These are phyloP conservation scores for Silybum marianum DNA, from an alignment of 129 eudicot species.

Conservation along the genomic window DNA sequence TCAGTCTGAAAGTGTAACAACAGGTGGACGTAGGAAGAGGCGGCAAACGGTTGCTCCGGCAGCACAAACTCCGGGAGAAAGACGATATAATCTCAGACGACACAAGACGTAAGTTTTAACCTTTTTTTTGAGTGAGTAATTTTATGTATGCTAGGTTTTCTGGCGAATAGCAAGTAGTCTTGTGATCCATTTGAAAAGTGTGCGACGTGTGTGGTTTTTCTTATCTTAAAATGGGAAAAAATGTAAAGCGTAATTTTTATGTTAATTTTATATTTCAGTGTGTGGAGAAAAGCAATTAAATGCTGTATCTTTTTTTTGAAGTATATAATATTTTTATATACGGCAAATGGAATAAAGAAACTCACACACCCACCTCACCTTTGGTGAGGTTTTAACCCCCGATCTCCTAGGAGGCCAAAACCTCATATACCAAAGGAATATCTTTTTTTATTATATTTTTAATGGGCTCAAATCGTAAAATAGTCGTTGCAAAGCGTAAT, in stretches of 20 bases:
- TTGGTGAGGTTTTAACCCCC: no score
- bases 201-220: neutral
- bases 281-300: neutral
- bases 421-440: neutral
- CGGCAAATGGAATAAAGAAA: no score
- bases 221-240: neutral
- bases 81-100: conserved; percentile 85
- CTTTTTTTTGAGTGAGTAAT: conserved; percentile 6
- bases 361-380: no score
- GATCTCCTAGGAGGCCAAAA: no score
- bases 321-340: no score
- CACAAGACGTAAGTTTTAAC: conserved; percentile 67
- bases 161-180: neutral
- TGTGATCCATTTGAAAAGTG: neutral
- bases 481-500: neutral
- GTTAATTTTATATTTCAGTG: neutral
- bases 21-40: conserved; percentile 69
- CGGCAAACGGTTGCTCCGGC: conserved; percentile 56
- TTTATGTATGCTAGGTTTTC: conserved; percentile 1
- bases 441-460: neutral
- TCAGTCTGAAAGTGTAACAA: conserved; percentile 66
- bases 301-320: neutral
- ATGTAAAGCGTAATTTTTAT: neutral
- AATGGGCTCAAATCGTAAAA: neutral
- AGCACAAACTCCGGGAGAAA: conserved; percentile 56